Conservation (phyloP, 805 yeast genomes). For the Lipomyces mesembrius region DNA sequence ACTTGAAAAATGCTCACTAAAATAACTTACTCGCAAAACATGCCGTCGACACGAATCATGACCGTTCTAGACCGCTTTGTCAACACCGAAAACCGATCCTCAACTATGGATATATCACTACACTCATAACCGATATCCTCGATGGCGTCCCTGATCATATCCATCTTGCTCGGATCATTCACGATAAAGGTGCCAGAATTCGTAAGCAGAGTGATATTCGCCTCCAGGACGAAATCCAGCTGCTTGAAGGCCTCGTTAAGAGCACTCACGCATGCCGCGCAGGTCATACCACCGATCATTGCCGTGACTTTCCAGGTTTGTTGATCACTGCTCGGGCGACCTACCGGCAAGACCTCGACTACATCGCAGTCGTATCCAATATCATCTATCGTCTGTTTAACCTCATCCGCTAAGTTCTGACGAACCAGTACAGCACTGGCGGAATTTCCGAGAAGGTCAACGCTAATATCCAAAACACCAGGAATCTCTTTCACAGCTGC, state of each 20-base stretch:
- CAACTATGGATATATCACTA: constrained; percentile 52
- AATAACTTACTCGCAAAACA: constrained; percentile 58
- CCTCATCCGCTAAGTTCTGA: constrained; percentile 55
- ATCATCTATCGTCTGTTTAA: constrained; percentile 56
- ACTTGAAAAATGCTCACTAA: neutral
- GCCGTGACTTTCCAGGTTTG: constrained; percentile 59
- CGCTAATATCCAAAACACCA: constrained; percentile 50
- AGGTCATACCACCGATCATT: constrained; percentile 72
- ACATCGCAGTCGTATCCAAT: constrained; percentile 57
- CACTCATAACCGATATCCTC: constrained; percentile 74
- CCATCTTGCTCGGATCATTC: constrained; percentile 47
- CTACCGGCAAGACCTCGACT: constrained; percentile 64
- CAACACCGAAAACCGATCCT: constrained; percentile 54
- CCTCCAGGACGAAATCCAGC: constrained; percentile 57
- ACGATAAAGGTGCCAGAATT: constrained; percentile 67
- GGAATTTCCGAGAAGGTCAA: constrained; percentile 57
- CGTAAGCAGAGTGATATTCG: constrained; percentile 61
- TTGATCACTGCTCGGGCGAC: constrained; percentile 46
- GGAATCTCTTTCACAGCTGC: constrained; percentile 48
- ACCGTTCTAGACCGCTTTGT: constrained; percentile 60
- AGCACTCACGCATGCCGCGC: constrained; percentile 70
- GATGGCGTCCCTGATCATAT: constrained; percentile 54
- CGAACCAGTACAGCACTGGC: constrained; percentile 58
- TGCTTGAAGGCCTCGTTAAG: constrained; percentile 52
- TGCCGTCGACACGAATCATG: constrained; percentile 62